These are phyloP conservation scores for Amylostereum areolatum DNA, from an alignment of 1,284 basidiomycete genomes.

Conservation along the genomic window DNA sequence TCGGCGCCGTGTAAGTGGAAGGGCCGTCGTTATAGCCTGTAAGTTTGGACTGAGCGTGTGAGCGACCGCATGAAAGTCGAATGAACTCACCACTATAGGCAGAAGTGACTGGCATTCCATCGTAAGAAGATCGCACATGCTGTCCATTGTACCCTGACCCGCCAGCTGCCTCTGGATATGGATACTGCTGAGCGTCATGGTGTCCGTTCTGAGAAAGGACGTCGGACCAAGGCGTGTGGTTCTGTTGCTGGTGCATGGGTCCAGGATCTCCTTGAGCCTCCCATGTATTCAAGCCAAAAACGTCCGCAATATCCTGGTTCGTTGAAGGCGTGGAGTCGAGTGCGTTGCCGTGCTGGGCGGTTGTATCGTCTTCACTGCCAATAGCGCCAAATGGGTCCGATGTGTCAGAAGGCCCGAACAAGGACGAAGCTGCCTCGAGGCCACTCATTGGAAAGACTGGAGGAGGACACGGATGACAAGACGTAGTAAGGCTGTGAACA, in stretches of 20 bases:
- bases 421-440: constrained; percentile 71
- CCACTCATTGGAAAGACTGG: constrained; percentile 37
- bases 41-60: neutral
- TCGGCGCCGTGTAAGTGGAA: neutral
- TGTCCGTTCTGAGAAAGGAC: neutral
- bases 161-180: no score
- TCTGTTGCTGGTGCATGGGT: neutral
- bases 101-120: no score
- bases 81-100: no score
- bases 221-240: neutral
- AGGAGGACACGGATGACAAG: no score
- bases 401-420: constrained; percentile 60
- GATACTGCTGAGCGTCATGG: neutral
- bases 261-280: constrained; percentile 9
- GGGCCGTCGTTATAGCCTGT: neutral
- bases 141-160: no score
- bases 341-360: constrained; percentile 10
- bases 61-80: no score
- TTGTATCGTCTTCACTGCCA: constrained; percentile 30
- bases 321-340: constrained; percentile 15
- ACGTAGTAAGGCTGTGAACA: no score
- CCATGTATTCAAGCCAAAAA: constrained; percentile 14
- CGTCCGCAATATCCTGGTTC: constrained; percentile 17
- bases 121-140: no score
- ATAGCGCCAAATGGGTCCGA: constrained; percentile 64